Conservation (phyloP, 495 filamentous ascomycete genomes). For the Penicillium argentinense region DNA sequence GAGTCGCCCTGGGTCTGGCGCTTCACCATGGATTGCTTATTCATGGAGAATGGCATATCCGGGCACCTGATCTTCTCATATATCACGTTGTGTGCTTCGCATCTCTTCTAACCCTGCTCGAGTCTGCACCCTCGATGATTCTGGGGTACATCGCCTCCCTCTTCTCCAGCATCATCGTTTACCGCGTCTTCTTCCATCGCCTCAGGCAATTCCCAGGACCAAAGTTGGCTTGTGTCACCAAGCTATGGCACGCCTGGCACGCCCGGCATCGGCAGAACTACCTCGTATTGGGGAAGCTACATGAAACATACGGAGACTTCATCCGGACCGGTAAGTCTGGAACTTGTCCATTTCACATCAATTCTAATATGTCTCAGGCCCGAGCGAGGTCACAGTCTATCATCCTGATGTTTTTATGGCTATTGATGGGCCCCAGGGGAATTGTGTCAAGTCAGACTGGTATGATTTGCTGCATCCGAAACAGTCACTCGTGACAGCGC, state of each 20-base stretch:
- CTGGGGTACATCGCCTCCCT: slow-evolving; percentile 19
- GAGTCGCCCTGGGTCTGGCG: slow-evolving; percentile 7
- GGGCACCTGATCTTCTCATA: slow-evolving; percentile 8
- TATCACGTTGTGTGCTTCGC: slow-evolving; percentile 7
- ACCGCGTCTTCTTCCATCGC: slow-evolving; percentile 39
- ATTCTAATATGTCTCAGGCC: slow-evolving; percentile 14
- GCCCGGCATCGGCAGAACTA: slow-evolving; percentile 32
- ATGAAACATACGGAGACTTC: slow-evolving; percentile 38
- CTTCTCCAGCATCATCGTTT: slow-evolving; percentile 45
- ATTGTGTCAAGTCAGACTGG: slow-evolving; percentile 42
- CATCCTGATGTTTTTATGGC: slow-evolving; percentile 28
- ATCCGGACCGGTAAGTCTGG: slow-evolving; percentile 35
- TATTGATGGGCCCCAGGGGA: slow-evolving; percentile 29
- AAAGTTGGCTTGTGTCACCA: slow-evolving; percentile 35
- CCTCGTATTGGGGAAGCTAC: slow-evolving; percentile 27
- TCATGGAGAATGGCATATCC: slow-evolving; percentile 26
- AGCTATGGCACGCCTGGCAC: slow-evolving; percentile 47
- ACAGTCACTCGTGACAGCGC: slow-evolving; percentile 38
- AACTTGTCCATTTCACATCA: not conserved
- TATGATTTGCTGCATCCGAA: slow-evolving; percentile 44
- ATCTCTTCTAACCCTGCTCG: not conserved
- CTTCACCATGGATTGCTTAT: slow-evolving; percentile 24
- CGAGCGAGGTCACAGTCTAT: slow-evolving; percentile 37
- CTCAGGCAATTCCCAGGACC: slow-evolving; percentile 47
- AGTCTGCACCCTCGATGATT: not conserved